Conservation (phyloP, 2,329 filamentous ascomycete genomes). For the Pseudovirgaria hyperparasitica region DNA sequence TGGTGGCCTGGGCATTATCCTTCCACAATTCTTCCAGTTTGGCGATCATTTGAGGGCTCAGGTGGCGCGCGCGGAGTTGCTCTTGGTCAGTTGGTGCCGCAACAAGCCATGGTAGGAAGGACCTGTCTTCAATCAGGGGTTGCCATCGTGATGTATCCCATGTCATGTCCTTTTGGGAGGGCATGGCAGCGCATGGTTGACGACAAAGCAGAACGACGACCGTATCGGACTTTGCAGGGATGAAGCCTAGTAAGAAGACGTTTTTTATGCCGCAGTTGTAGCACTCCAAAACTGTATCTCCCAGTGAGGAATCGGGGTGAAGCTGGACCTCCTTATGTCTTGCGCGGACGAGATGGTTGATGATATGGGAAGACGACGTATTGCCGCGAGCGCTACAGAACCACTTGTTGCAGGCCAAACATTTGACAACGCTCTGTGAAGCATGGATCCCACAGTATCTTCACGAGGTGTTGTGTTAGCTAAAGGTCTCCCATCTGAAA, state of each 20-base stretch:
- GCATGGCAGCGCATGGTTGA: conserved; percentile 87
- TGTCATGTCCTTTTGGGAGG: conserved; percentile 98
- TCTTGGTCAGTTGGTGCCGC: conserved; percentile 81
- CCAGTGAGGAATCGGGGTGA: conserved; percentile 82
- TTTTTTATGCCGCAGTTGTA: conserved; percentile 99
- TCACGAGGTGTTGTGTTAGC: conserved; percentile 8
- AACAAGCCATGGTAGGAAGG: conserved; percentile 90
- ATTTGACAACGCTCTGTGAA: conserved; percentile 89
- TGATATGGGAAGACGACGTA: conserved; percentile 91
- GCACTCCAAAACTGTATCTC: conserved; percentile 93
- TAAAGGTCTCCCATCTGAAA: conserved; percentile 2
- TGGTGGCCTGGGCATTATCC: conserved; percentile 76
- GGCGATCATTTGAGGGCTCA: conserved; percentile 88
- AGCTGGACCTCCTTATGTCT: conserved; percentile 98
- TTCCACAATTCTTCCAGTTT: conserved; percentile 99
- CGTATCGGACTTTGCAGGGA: conserved; percentile 95
- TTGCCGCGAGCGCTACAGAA: conserved; percentile 97
- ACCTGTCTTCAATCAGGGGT: conserved; percentile 90
- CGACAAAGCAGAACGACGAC: conserved; percentile 94
- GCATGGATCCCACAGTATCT: conserved; percentile 98
- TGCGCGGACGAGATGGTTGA: conserved; percentile 93
- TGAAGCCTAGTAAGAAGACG: conserved; percentile 93
- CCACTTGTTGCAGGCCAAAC: conserved; percentile 92
- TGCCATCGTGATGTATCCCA: conserved; percentile 99
- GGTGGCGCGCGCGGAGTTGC: conserved; percentile 84